A percentile compares a stretch with the other conserved stretches of the same genome.
phyloP scores from a whole-genome alignment of 1,139 yeast species.

The Kodamaea fungicola region DNA sequence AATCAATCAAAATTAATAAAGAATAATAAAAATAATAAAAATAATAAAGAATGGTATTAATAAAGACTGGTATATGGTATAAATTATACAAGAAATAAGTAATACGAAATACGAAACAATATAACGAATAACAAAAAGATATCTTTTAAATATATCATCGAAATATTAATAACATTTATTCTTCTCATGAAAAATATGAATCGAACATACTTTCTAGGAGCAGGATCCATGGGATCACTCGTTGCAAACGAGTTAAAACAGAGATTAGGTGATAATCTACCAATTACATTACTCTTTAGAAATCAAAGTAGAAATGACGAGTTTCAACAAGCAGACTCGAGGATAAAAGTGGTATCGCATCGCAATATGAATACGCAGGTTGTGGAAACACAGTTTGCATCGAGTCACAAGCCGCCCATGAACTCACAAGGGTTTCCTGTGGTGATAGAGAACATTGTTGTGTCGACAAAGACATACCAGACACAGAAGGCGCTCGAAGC shows the following conservation, averaged over 20 bases:
- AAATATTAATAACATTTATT: no score
- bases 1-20: no score
- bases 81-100: no score
- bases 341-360: slow-evolving; percentile 24
- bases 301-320: slow-evolving; percentile 34
- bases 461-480: slow-evolving; percentile 64
- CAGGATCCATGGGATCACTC: slow-evolving; percentile 42
- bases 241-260: slow-evolving; percentile 36
- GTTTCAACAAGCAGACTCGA: slow-evolving; percentile 38
- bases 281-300: slow-evolving; percentile 36
- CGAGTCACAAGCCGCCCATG: slow-evolving; percentile 9
- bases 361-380: slow-evolving; percentile 14
- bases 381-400: slow-evolving; percentile 11
- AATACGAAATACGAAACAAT: no score
- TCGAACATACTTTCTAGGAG: slow-evolving; percentile 39
- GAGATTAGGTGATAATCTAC: slow-evolving; percentile 28
- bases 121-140: no score
- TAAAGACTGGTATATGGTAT: no score
- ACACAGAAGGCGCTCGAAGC: slow-evolving; percentile 45
- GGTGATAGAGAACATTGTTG: slow-evolving; percentile 49
- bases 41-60: no score
- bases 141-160: no score
- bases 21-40: neutral
- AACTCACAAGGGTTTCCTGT: slow-evolving; percentile 10
- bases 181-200: slow-evolving; percentile 4